phyloP scores from a whole-genome alignment of 2,329 filamentous ascomycete genomes.

The Penicillium sp. region DNA sequence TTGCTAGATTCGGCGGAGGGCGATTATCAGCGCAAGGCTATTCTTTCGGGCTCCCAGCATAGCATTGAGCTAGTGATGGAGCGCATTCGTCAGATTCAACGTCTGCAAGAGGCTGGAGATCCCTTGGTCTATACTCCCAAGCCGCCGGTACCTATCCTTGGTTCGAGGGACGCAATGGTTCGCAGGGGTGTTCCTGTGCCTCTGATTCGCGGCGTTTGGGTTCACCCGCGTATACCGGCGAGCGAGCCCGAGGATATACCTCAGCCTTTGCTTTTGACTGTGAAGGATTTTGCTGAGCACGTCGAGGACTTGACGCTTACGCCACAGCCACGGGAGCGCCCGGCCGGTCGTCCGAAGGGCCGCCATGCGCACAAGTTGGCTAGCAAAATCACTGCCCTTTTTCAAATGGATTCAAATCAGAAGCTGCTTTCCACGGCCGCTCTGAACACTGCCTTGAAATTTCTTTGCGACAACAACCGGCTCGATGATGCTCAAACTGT shows the following conservation, averaged over 20 bases:
- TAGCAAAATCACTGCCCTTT: conserved; percentile 28
- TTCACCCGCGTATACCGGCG: conserved; percentile 5
- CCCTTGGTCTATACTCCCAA: conserved; percentile 29
- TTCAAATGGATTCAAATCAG: conserved; percentile 27
- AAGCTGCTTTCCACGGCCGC: conserved; percentile 37
- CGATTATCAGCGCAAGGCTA: conserved; percentile 30
- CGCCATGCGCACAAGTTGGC: conserved; percentile 15
- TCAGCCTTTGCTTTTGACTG: conserved; percentile 21
- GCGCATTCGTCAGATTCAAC: conserved; percentile 21
- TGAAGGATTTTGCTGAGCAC: conserved; percentile 36
- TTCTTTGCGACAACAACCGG: conserved; percentile 31
- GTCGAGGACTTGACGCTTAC: conserved; percentile 35
- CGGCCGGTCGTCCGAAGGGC: conserved; percentile 1
- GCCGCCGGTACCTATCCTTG: conserved; percentile 27
- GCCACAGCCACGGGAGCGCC: conserved; percentile 6
- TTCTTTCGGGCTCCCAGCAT: conserved; percentile 33
- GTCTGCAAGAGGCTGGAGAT: conserved; percentile 23
- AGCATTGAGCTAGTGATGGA: conserved; percentile 30
- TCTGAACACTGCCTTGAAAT: conserved; percentile 39
- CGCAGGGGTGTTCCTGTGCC: conserved; percentile 23
- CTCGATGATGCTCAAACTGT: conserved; percentile 30
- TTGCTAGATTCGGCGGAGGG: conserved; percentile 29
- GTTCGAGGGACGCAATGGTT: conserved; percentile 23
- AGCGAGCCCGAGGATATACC: no score
- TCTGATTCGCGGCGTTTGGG: conserved; percentile 31